Base-by-base conservation (phyloP, 305 asterid genomes). In the Rubia tinctorum region DNA sequence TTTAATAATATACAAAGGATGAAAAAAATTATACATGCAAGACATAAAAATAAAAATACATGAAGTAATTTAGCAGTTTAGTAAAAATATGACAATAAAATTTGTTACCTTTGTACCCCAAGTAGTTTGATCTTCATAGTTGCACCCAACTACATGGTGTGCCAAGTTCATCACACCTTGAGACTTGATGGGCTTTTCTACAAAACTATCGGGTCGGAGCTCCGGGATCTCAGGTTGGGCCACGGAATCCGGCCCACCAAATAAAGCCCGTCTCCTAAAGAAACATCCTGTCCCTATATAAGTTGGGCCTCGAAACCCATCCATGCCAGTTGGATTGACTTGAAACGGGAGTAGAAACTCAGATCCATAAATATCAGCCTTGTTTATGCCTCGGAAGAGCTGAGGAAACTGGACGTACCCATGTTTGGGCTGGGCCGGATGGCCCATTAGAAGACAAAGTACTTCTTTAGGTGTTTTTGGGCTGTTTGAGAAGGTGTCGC, bases 401-500 rank as follows among this genome's bases (percentile, higher is more conserved):
- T 92, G 97, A 58, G 98, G 98, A 47, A 90, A 88, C 62, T 92
- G 97, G 43, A 93, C 73, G 42, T 83, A 93, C 8, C 89, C 96
- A 9, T 78, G 79, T 25, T 66, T 86, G 72, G 90, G 88, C 80
- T 77, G 71, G 20, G 44, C 53, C 30, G 86, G 66, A 70, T 73
- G 73, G 37, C 75, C 88, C 39, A 69, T 39, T 0, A 88, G 71
- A 42, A 87, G 86, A 66, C 98, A 89, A 25, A 89, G 72, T 0
- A 73, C 69, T 43, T 86, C 80, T 56, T 80, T 86, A 75, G 82
- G 82, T 27, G 97, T 89, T 7, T 66, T 73, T 1, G 97, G 92
- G 55, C 91, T 93, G 8, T 91, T 93, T 2, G 97, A 93, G 74
- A 84, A 88, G 92, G 87, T 93, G 67, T 93, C 98, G 60, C 97